phyloP scores from a whole-genome alignment of 192 early-diverging fungal species.

The Backusella mclennaniae region DNA sequence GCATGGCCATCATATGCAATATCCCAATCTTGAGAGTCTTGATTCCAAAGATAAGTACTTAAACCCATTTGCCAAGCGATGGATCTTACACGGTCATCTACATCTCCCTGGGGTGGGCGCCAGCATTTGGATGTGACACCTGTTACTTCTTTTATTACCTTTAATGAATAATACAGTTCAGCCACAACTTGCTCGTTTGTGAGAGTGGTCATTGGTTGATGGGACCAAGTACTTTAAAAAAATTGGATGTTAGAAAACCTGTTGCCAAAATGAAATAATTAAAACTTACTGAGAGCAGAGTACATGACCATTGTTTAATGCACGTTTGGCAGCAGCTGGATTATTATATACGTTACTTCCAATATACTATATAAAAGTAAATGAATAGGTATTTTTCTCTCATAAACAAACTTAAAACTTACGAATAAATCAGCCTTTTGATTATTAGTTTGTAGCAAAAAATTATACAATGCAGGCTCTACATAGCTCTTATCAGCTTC shows the following conservation, averaged over 20 bases:
- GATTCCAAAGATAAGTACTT: constrained; percentile 11
- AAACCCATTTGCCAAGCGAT: constrained; percentile 49
- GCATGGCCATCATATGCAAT: background rate
- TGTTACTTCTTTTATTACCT: constrained; percentile 42
- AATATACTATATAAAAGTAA: constrained; percentile 17
- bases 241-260: constrained; percentile 24
- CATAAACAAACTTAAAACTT: background rate
- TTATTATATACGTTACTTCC: constrained; percentile 31
- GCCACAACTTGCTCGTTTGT: constrained; percentile 55
- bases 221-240: constrained; percentile 35
- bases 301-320: constrained; percentile 46
- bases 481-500: constrained; percentile 14
- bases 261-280: constrained; percentile 21
- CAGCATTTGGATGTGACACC: constrained; percentile 49
- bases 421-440: constrained; percentile 39
- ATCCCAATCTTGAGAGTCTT: constrained; percentile 17
- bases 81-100: constrained; percentile 55
- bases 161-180: constrained; percentile 48
- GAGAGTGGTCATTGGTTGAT: constrained; percentile 44
- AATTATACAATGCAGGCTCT: constrained; percentile 32
- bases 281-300: constrained; percentile 36
- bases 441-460: constrained; percentile 30
- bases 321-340: constrained; percentile 23
- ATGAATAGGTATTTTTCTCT: background rate
- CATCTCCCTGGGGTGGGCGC: constrained; percentile 55